A percentile compares a stretch with the other conserved stretches of the same genome.
These are phyloP conservation scores for Citrullus mucosospermus DNA, from an alignment of 306 rosid genomes.

Conservation along the genomic window DNA sequence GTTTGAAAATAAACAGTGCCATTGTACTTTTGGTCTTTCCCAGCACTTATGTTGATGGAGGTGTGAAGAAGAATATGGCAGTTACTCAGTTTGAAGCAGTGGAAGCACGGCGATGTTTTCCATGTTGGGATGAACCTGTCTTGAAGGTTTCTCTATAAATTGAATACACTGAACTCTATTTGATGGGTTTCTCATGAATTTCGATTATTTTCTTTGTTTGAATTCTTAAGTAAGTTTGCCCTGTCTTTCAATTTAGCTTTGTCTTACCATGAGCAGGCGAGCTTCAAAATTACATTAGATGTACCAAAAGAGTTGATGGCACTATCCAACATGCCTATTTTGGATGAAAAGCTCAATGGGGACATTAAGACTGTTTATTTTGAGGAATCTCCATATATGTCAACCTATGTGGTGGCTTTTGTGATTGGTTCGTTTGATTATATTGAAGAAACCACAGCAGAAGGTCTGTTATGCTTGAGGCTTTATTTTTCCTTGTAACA, in stretches of 20 bases:
- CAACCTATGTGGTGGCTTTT: conserved; percentile 53
- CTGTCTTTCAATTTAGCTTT: background rate
- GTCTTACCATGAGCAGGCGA: conserved; percentile 29
- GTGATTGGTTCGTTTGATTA: conserved; percentile 48
- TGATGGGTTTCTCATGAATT: background rate
- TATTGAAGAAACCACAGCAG: conserved; percentile 31
- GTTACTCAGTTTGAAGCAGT: conserved; percentile 54
- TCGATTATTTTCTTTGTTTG: background rate
- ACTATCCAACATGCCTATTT: conserved; percentile 55
- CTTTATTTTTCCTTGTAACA: background rate
- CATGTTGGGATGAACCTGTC: conserved; percentile 72
- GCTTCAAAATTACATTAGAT: conserved; percentile 40
- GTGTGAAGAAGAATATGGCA: conserved; percentile 48
- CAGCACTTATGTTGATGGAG: conserved; percentile 39
- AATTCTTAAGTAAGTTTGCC: background rate
- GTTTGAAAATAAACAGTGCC: background rate
- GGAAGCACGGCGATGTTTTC: conserved; percentile 59
- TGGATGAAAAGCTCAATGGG: conserved; percentile 31
- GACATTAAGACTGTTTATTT: conserved; percentile 30
- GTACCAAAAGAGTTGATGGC: conserved; percentile 44
- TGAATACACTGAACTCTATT: background rate
- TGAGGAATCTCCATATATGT: conserved; percentile 49
- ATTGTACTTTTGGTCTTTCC: background rate
- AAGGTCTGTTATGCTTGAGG: conserved; percentile 19
- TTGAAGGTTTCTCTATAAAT: conserved; percentile 26